phyloP scores from a whole-genome alignment of 2,329 filamentous ascomycete species.

The Fusarium concolor region DNA sequence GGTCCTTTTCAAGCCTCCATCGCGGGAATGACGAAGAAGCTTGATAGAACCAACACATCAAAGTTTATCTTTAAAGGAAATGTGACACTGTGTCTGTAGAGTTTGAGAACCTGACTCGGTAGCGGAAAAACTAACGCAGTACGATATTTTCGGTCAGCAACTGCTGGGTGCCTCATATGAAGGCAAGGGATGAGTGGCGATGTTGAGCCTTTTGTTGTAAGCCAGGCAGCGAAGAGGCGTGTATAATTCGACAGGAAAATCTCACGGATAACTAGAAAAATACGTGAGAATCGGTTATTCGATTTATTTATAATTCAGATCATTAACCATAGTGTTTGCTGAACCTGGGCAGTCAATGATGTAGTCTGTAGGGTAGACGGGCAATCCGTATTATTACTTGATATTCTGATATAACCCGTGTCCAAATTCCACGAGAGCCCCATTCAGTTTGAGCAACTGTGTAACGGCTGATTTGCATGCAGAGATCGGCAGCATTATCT shows the following conservation, averaged over 20 bases:
- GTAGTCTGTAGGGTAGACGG: neutral
- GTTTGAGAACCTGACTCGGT: neutral
- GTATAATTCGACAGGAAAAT: too few relatives aligned
- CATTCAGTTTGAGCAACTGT: conserved; percentile 24
- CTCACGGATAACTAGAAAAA: neutral
- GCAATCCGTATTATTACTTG: neutral
- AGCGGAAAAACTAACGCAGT: neutral
- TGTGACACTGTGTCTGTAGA: neutral
- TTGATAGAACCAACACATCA: conserved; percentile 6
- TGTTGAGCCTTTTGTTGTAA: neutral
- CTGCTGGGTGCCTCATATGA: neutral
- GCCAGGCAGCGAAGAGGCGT: neutral
- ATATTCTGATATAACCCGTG: neutral
- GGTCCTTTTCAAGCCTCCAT: conserved; percentile 30
- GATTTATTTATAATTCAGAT: neutral
- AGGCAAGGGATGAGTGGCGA: conserved; percentile 3
- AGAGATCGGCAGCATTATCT: conserved; percentile 22
- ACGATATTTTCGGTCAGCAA: neutral
- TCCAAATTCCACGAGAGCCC: conserved; percentile 14
- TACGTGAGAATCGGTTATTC: neutral
- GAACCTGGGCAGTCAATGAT: neutral
- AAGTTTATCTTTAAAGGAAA: neutral
- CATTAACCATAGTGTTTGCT: neutral
- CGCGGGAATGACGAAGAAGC: conserved; percentile 21
- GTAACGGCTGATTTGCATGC: conserved; percentile 32